A percentile compares a stretch with the other conserved stretches of the same genome.
Conservation (phyloP, 306 rosid genomes). For the Trifolium fragiferum region DNA sequence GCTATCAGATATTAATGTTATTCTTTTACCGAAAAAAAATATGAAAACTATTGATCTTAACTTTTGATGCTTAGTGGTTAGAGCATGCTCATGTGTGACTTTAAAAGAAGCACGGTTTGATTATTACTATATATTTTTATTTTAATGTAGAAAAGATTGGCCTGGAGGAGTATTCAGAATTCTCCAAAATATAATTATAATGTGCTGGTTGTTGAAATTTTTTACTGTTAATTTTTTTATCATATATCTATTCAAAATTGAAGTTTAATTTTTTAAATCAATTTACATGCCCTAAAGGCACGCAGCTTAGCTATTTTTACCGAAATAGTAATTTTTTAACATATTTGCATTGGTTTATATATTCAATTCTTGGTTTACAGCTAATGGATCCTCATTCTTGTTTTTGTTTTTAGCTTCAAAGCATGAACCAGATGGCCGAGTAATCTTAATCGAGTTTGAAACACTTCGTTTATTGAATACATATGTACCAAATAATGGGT, state of each 20-base stretch:
- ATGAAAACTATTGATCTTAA: neutral
- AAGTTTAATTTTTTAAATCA: slow-evolving; percentile 23
- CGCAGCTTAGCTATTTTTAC: neutral
- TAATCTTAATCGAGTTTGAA: slow-evolving; percentile 89
- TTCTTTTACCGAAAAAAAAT: neutral
- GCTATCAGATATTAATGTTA: slow-evolving; percentile 19
- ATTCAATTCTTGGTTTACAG: slow-evolving; percentile 29
- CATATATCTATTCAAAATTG: slow-evolving; percentile 16
- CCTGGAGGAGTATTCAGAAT: neutral
- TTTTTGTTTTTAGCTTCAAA: slow-evolving; percentile 73
- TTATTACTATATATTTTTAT: neutral
- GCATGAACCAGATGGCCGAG: slow-evolving; percentile 95
- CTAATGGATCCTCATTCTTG: slow-evolving; percentile 34
- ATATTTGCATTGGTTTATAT: slow-evolving; percentile 22
- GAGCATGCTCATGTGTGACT: slow-evolving; percentile 16
- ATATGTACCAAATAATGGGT: slow-evolving; percentile 92
- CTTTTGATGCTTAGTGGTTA: neutral
- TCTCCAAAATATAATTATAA: slow-evolving; percentile 14
- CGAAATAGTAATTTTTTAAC: slow-evolving; percentile 9
- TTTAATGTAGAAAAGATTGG: slow-evolving; percentile 1
- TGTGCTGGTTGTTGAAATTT: slow-evolving; percentile 4
- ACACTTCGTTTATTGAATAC: slow-evolving; percentile 80
- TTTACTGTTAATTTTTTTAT: neutral
- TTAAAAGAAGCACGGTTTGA: slow-evolving; percentile 5
- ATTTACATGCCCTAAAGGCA: slow-evolving; percentile 16